Percentiles rank a stretch among this genome's conserved stretches.
Evolutionary conservation across 768 basidiomycete species (phyloP).

Genomic region (Butyriboletus loyo): DNA sequence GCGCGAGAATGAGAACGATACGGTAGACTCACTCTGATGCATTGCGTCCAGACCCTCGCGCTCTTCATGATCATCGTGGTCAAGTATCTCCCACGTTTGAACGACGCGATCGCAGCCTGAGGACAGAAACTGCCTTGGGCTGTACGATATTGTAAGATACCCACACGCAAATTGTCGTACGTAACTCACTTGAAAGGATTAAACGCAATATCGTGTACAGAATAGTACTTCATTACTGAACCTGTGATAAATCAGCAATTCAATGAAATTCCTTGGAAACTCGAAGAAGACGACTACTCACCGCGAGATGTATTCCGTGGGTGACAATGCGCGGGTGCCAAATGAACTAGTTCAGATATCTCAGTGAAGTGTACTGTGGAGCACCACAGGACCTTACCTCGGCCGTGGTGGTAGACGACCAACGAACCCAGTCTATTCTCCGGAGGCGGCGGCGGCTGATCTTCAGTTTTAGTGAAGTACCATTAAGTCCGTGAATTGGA

Average conservation of each 20-base stretch:
- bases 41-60: conserved; percentile 8
- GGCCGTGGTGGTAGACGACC: conserved; percentile 38
- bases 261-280: neutral
- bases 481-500: conserved; percentile 12
- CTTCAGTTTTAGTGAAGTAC: neutral
- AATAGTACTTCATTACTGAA: conserved; percentile 43
- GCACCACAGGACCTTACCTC: conserved; percentile 12
- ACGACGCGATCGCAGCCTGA: conserved; percentile 46
- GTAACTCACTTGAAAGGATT: conserved; percentile 44
- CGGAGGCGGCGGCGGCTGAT: conserved; percentile 34
- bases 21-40: conserved; percentile 14
- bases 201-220: conserved; percentile 54
- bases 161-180: neutral
- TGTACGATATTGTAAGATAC: conserved; percentile 20
- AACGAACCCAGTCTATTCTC: conserved; percentile 50
- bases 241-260: conserved; percentile 6
- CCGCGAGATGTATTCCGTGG: conserved; percentile 16
- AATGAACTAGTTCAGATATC: conserved; percentile 13
- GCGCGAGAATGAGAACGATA: neutral
- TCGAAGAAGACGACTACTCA: neutral
- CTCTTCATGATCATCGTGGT: conserved; percentile 17
- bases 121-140: conserved; percentile 42
- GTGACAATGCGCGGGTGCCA: conserved; percentile 20
- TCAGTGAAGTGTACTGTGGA: neutral
- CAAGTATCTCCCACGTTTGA: conserved; percentile 40